Evolutionary conservation across 192 early-diverging fungal genomes (phyloP).

Genomic region (Chytriomyces hyalinus): DNA sequence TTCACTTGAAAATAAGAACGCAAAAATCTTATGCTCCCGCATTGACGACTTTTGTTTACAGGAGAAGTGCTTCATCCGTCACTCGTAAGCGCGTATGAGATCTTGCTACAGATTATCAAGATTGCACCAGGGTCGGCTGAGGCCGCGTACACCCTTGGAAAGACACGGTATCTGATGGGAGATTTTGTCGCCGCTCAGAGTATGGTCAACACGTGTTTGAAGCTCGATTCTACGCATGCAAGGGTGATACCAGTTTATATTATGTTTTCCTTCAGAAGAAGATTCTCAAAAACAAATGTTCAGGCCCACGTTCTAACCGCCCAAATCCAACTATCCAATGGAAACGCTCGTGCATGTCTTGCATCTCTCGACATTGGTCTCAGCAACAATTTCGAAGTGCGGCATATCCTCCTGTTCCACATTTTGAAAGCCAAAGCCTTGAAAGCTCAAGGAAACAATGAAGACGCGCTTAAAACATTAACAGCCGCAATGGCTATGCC

Average conservation of each 20-base stretch:
- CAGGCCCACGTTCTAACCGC: constrained; percentile 56
- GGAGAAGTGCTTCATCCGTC: constrained; percentile 47
- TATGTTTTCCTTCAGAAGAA: constrained; percentile 13
- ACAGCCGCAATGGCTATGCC: constrained; percentile 44
- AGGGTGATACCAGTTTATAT: constrained; percentile 38
- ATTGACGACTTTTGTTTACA: constrained; percentile 7
- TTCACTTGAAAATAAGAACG: neutral
- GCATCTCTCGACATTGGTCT: constrained; percentile 58
- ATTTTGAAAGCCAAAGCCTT: constrained; percentile 51
- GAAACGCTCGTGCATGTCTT: constrained; percentile 38
- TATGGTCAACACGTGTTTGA: constrained; percentile 40
- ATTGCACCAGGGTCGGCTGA: constrained; percentile 53
- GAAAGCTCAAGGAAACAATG: constrained; percentile 42
- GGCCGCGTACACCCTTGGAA: constrained; percentile 49
- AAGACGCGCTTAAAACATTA: constrained; percentile 49
- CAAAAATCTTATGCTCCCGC: neutral
- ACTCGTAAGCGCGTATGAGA: constrained; percentile 36
- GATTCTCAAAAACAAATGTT: neutral
- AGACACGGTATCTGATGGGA: constrained; percentile 46
- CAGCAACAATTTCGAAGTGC: constrained; percentile 60
- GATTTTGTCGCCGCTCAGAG: constrained; percentile 46
- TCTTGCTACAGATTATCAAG: constrained; percentile 46
- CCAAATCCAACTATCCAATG: constrained; percentile 50
- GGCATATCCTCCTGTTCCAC: constrained; percentile 49
- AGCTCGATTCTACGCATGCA: constrained; percentile 45